Percentiles rank a stretch among this genome's conserved stretches.
Evolutionary conservation across 164 flowering plant species (phyloP).

Genomic region (Stephania cephalantha): DNA sequence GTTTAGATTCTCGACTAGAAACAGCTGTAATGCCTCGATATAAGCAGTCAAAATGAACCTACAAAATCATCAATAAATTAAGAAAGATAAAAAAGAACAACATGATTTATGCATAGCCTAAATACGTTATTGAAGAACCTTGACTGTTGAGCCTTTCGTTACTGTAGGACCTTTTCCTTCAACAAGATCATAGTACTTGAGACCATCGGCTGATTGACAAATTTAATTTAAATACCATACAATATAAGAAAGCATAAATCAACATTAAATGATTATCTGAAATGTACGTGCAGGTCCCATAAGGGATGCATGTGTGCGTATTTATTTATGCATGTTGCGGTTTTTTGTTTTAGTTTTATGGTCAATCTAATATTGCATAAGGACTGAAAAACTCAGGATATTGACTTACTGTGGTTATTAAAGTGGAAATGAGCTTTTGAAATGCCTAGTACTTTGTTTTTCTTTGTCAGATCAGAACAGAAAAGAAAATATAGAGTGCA

Average conservation of each 20-base stretch:
- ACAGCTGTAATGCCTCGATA: conserved; percentile 84
- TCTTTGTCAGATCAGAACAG: neutral
- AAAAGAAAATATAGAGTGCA: neutral
- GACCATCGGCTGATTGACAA: conserved; percentile 67
- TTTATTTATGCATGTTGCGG: neutral
- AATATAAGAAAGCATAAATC: neutral
- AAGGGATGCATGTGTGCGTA: neutral
- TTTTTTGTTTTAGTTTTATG: neutral
- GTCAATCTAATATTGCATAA: neutral
- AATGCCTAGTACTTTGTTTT: neutral
- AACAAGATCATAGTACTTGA: conserved; percentile 77
- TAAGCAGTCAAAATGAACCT: conserved; percentile 93
- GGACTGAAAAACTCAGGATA: neutral
- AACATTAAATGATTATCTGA: neutral
- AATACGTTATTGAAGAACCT: conserved; percentile 37
- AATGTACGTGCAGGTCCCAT: neutral
- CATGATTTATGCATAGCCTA: neutral
- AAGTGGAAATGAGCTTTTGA: neutral
- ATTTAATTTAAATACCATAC: neutral
- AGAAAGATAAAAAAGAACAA: neutral
- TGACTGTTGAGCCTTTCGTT: conserved; percentile 69
- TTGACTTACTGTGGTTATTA: neutral
- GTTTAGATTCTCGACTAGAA: conserved; percentile 88
- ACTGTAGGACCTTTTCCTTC: conserved; percentile 84
- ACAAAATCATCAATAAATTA: conserved; percentile 5